Percentiles rank a stretch among this genome's conserved stretches.
Conservation (phyloP, 805 yeast species). For the Candida nanaspora region DNA sequence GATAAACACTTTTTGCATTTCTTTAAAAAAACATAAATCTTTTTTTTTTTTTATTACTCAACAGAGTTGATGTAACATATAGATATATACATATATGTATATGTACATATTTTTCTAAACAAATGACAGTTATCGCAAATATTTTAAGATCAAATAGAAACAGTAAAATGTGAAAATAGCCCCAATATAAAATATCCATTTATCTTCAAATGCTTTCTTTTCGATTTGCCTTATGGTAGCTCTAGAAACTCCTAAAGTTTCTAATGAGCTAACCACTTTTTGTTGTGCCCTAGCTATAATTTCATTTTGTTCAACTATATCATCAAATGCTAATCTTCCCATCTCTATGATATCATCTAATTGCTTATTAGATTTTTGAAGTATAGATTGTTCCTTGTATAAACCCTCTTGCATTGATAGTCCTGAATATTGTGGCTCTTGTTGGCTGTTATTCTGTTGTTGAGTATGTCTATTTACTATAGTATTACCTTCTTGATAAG, state of each 20-base stretch:
- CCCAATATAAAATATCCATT: slow-evolving; percentile 77
- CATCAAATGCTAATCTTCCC: slow-evolving; percentile 82
- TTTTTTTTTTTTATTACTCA: too few species aligned
- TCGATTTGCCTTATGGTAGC: slow-evolving; percentile 78
- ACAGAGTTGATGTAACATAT: not conserved
- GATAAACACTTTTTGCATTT: not conserved
- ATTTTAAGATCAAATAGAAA: slow-evolving; percentile 61
- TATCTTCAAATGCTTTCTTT: slow-evolving; percentile 77
- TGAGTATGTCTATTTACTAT: slow-evolving; percentile 7
- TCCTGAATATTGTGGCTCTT: slow-evolving; percentile 21
- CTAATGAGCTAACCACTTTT: slow-evolving; percentile 58
- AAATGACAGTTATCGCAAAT: slow-evolving; percentile 39
- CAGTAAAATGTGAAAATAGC: slow-evolving; percentile 52
- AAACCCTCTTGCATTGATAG: slow-evolving; percentile 52
- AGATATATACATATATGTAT: not conserved
- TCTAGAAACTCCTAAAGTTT: slow-evolving; percentile 80
- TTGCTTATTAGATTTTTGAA: slow-evolving; percentile 68
- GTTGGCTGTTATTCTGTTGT: slow-evolving; percentile 1
- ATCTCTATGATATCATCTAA: slow-evolving; percentile 85
- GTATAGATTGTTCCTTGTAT: slow-evolving; percentile 55
- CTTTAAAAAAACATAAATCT: too few species aligned
- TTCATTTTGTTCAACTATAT: slow-evolving; percentile 78
- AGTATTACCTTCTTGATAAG: slow-evolving; percentile 30
- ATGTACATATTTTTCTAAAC: too few species aligned
- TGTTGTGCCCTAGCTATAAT: slow-evolving; percentile 55